Evolutionary conservation across 306 rosid species (phyloP).

Genomic region (Fragaria nilgerrensis): DNA sequence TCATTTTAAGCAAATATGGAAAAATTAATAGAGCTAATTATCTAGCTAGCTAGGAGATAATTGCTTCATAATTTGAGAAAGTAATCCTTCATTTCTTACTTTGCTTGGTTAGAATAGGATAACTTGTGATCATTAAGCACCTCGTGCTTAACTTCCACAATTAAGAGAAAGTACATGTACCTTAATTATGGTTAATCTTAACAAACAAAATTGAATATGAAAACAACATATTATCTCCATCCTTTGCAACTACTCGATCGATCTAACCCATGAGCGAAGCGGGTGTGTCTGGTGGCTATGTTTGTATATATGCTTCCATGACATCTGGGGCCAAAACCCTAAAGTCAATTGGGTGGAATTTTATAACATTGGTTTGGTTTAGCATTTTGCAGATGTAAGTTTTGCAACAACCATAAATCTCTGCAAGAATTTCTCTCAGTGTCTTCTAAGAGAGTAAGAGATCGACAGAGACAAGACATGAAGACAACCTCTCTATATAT

Average conservation of each 20-base stretch:
- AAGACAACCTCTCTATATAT: conserved; percentile 11
- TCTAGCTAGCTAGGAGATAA: too few species aligned
- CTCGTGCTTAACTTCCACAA: neutral
- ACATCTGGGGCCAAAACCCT: conserved; percentile 29
- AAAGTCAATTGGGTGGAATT: conserved; percentile 50
- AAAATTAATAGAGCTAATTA: too few species aligned
- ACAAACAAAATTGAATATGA: neutral
- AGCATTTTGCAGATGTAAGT: conserved; percentile 11
- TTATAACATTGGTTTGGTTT: conserved; percentile 7
- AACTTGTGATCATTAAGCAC: neutral
- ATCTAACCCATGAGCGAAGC: conserved; percentile 30
- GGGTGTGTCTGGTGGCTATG: neutral
- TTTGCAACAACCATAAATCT: conserved; percentile 18
- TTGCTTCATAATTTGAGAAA: neutral
- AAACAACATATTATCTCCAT: neutral
- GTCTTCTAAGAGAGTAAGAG: conserved; percentile 6
- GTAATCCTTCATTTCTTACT: neutral
- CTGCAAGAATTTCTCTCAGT: conserved; percentile 4
- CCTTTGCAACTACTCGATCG: neutral
- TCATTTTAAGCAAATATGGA: neutral
- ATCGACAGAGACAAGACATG: conserved; percentile 10
- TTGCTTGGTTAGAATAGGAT: neutral
- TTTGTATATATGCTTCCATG: conserved; percentile 22
- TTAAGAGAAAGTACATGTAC: neutral
- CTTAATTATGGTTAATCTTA: neutral